phyloP scores from a whole-genome alignment of 345 rosid species.

The Citrus glauca region DNA sequence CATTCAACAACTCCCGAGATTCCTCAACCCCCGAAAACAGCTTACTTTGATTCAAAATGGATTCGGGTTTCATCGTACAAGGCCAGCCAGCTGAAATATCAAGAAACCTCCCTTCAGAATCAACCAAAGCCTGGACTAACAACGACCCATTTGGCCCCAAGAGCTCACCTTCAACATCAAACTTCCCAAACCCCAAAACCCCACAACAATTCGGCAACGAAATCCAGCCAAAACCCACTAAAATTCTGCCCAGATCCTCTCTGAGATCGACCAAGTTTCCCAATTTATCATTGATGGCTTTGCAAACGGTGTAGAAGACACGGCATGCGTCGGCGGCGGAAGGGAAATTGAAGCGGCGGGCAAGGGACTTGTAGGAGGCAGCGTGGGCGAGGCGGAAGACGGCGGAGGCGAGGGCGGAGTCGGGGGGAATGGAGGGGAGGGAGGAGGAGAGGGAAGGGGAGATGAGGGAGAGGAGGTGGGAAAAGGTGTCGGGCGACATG shows the following conservation, averaged over 20 bases:
- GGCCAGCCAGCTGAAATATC: slow-evolving; percentile 94
- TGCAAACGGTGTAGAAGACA: slow-evolving; percentile 59
- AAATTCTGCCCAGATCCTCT: slow-evolving; percentile 32
- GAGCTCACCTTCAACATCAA: slow-evolving; percentile 30
- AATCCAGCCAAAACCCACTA: slow-evolving; percentile 50
- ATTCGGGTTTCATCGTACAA: slow-evolving; percentile 37
- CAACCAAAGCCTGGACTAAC: slow-evolving; percentile 78
- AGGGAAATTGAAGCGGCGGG: slow-evolving; percentile 43
- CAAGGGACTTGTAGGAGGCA: slow-evolving; percentile 46
- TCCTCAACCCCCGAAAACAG: slow-evolving; percentile 43
- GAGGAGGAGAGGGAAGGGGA: slow-evolving; percentile 36
- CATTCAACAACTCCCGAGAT: slow-evolving; percentile 42
- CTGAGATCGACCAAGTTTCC: slow-evolving; percentile 36
- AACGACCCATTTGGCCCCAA: slow-evolving; percentile 44
- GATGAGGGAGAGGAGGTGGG: slow-evolving; percentile 40
- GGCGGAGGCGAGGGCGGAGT: slow-evolving; percentile 52
- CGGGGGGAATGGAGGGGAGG: slow-evolving; percentile 35
- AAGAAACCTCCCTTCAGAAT: slow-evolving; percentile 56
- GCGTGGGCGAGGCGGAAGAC: slow-evolving; percentile 77
- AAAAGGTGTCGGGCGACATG: slow-evolving; percentile 51
- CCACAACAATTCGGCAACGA: slow-evolving; percentile 76
- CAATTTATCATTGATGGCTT: slow-evolving; percentile 43
- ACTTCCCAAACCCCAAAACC: slow-evolving; percentile 58
- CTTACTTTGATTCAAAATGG: slow-evolving; percentile 46
- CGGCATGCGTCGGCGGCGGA: slow-evolving; percentile 52